Evolutionary conservation across 2,329 filamentous ascomycete genomes (phyloP).

Genomic region (Botrytis byssoidea): DNA sequence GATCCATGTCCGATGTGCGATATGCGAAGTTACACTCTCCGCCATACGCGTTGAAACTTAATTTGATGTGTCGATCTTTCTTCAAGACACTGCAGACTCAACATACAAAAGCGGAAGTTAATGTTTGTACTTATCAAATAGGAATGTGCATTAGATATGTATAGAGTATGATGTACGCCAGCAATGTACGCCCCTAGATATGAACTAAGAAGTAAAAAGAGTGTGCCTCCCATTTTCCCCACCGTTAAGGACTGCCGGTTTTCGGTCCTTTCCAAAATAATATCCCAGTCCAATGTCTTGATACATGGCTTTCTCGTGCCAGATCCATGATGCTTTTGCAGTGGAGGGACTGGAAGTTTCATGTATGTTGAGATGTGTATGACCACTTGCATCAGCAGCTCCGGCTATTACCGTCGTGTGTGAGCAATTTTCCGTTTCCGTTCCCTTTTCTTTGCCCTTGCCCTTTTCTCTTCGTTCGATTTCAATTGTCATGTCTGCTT

Average conservation of each 20-base stretch:
- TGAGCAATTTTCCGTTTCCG: conserved; percentile 13
- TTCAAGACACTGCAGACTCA: not conserved
- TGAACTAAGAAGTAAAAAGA: not conserved
- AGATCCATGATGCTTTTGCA: conserved; percentile 26
- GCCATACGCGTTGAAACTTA: not conserved
- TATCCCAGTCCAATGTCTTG: conserved; percentile 31
- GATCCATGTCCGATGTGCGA: not conserved
- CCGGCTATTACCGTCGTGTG: not conserved
- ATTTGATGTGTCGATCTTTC: not conserved
- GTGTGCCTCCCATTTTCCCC: not conserved
- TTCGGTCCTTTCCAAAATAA: conserved; percentile 30
- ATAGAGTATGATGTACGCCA: not conserved
- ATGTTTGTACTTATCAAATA: not conserved
- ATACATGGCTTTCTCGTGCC: conserved; percentile 36
- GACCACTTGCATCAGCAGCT: not conserved
- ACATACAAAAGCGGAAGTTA: not conserved
- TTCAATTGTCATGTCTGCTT: conserved; percentile 28
- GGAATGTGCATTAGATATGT: not conserved
- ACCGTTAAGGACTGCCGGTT: not conserved
- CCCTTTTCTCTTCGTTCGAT: conserved; percentile 34
- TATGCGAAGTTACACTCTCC: not conserved
- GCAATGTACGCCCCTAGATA: not conserved
- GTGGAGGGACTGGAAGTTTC: not conserved
- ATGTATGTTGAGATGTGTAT: not conserved
- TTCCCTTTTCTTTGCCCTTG: conserved; percentile 29